Conservation (phyloP, 345 rosid species). For the Eucalyptus marginata region DNA sequence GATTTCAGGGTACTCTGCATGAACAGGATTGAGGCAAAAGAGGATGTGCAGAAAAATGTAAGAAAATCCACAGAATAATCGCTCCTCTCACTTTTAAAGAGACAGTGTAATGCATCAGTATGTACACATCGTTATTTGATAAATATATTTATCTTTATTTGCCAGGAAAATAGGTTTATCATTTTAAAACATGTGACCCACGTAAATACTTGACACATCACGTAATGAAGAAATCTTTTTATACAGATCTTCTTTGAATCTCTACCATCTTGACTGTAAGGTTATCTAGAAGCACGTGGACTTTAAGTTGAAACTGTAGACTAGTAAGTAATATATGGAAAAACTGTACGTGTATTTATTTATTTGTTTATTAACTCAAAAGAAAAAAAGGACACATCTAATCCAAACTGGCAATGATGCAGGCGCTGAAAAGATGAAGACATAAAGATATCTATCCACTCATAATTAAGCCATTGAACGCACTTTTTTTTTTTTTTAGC, state of each 20-base stretch:
- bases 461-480: background rate
- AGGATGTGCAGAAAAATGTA: background rate
- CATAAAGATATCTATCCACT: background rate
- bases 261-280: background rate
- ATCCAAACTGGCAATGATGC: background rate
- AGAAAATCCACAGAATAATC: background rate
- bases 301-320: background rate
- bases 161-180: fast-evolving
- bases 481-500: background rate
- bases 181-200: background rate
- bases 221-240: background rate
- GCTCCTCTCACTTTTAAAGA: background rate
- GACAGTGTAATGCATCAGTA: background rate
- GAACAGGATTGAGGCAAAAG: background rate
- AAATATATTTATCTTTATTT: background rate
- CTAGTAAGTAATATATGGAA: background rate
- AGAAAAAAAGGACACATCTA: background rate
- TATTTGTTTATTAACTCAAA: background rate
- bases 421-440: background rate
- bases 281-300: background rate
- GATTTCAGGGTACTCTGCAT: background rate
- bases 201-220: background rate
- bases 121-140: background rate
- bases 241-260: background rate
- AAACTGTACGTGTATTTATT: background rate